Evolutionary conservation across 2,329 filamentous ascomycete genomes (phyloP), one percentile per base, ranked within the genome.

Genomic region (Domatiomyces catenatus): DNA sequence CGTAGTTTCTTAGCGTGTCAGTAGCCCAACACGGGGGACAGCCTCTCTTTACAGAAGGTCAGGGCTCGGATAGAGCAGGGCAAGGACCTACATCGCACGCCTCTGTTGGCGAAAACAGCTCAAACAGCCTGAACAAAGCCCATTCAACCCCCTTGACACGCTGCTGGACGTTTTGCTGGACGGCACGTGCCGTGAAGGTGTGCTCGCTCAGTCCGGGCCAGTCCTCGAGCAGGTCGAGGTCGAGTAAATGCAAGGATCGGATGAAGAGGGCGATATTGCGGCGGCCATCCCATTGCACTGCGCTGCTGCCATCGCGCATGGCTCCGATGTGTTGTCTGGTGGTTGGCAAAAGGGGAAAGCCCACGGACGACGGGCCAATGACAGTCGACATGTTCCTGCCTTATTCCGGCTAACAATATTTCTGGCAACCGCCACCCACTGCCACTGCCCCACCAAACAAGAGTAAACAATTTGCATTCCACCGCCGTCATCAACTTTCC

Each of bases 61-160:
- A 45, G 22, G 51, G 44, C 44, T 60, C 24, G 45, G 17, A 20
- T 19, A 5, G 15, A 24, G 42, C 42, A 39, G 18, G 15, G 10
- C 15, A 39, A 15, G 6, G 3, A 39, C 44, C 42, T 73, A 87
- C 86, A 69, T 83, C 82, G 55, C 77, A 76, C 17, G 88, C 78
- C 60, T 86, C 83, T 8, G 83, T 77, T 0, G 79, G 76, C 62
- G 95, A 85, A 83, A 87, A 95, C 2, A 93, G 69, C 39, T 76
- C 74, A 65, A 94, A 94, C 12, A 98, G 75, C 48, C 86, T 82
- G 66, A 84, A 94, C n/a, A 96, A 71, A 0, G 83, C 80, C 87
- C 90, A 96, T 70, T 98, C 92, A 39, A 89, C 79, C 53, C 80
- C 80, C 59, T 85, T 80, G 39, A 94, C 81, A 49, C 90, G 79